Evolutionary conservation across 2,329 filamentous ascomycete genomes (phyloP), one percentile per base, ranked within the genome.

Genomic region (Nemania sp.): DNA sequence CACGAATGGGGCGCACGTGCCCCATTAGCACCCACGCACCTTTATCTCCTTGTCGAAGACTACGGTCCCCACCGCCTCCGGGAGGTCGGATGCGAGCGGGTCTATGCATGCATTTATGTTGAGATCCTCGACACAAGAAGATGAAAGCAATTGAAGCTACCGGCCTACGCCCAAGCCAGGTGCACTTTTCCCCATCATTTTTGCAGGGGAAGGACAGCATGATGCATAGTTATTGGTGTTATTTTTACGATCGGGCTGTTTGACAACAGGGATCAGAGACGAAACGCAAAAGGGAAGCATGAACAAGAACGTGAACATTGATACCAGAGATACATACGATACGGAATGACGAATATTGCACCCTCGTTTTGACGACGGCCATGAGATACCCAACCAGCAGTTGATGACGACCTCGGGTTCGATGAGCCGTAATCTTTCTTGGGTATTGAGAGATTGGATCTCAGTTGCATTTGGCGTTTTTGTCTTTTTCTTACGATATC

Each of bases 381-480:
- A 53, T 55, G 65, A 67, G 62, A 67, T 62, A 64, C 65, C 60
- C 55, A 47, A 43, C 29, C 26, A 62, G 38, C 38, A 67, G 41
- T 59, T 55, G 4, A 7, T n/a, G 53, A 49, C 41, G 52, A 45
- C 45, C 13, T 66, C 27, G 47, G 51, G 64, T 62, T 59, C 47
- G 29, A 66, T 24, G 58, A 55, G 26, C 55, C 51, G 53, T 43
- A 55, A 32, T 18, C n/a, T 27, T 45, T 38, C 32, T 69, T 51
- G 13, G 18, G 38, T n/a, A n/a, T 26, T 22, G 49, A 53, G n/a
- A 49, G 49, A 18, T 35, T 11, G 29, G 60, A 35, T 54, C 15
- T 54, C 13, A 35, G 47, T 38, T 18, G 20, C 41, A 53, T 45
- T 20, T 32, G 57, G 49, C 52, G 51, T 56, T 61, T 5, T 35